Percentiles rank a stretch among this genome's conserved stretches.
Evolutionary conservation across 2,329 filamentous ascomycete genomes (phyloP).

Genomic region (Calonectria crousiana): DNA sequence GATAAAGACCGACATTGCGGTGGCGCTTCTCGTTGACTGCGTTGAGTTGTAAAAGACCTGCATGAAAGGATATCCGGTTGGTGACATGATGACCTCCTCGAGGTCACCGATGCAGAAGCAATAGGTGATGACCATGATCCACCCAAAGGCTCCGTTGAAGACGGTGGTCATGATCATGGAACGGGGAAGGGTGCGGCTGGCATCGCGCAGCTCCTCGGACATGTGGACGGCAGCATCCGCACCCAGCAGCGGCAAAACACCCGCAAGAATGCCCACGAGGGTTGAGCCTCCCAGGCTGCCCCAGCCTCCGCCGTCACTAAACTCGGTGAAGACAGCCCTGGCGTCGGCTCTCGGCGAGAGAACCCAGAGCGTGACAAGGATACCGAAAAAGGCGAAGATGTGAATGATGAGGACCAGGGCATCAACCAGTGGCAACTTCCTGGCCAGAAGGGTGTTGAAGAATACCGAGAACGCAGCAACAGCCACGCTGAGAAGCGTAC

Average conservation of each 20-base stretch:
- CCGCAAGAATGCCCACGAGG: conserved; percentile 37
- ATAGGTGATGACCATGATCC: conserved; percentile 40
- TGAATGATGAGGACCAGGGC: conserved; percentile 33
- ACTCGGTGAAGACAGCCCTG: conserved; percentile 32
- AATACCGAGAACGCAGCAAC: conserved; percentile 32
- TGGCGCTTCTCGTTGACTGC: conserved; percentile 31
- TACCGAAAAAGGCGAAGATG: conserved; percentile 39
- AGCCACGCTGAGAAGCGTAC: conserved; percentile 30
- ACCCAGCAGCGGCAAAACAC: conserved; percentile 32
- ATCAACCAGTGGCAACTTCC: conserved; percentile 34
- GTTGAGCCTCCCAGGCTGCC: conserved; percentile 32
- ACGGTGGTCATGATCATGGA: conserved; percentile 37
- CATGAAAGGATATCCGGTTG: conserved; percentile 40
- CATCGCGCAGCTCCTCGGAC: conserved; percentile 38
- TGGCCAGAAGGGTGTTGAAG: conserved; percentile 35
- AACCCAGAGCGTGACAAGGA: conserved; percentile 38
- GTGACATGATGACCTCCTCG: conserved; percentile 32
- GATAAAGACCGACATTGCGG: conserved; percentile 34
- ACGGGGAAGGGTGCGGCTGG: conserved; percentile 32
- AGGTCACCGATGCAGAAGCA: conserved; percentile 40
- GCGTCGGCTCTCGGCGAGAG: conserved; percentile 35
- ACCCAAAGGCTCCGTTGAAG: conserved; percentile 37
- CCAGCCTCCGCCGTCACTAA: conserved; percentile 38
- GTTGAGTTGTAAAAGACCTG: conserved; percentile 40
- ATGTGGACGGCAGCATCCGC: conserved; percentile 41